Evolutionary conservation across 2,329 filamentous ascomycete genomes (phyloP).

Genomic region (Cladosporium sp.): DNA sequence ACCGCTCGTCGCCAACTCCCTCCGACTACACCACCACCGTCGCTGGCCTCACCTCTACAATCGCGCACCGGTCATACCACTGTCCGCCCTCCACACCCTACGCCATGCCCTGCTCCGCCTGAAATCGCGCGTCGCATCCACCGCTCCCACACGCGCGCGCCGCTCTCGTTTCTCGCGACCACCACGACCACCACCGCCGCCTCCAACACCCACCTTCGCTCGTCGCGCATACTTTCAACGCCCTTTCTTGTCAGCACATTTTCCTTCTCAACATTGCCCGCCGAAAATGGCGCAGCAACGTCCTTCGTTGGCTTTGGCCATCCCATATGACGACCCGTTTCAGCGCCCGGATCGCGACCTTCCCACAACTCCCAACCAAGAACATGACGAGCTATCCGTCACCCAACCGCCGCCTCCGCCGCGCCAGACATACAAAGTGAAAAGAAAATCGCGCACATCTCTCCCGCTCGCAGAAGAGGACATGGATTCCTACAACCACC

Average conservation of each 20-base stretch:
- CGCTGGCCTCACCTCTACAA: background rate
- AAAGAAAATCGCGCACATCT: conserved; percentile 32
- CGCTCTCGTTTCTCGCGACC: conserved; percentile 11
- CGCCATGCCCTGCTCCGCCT: conserved; percentile 8
- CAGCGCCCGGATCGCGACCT: conserved; percentile 43
- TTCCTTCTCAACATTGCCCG: conserved; percentile 18
- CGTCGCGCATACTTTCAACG: background rate
- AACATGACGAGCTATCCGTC: conserved; percentile 20
- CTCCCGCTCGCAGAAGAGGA: conserved; percentile 6
- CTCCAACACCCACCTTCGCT: background rate
- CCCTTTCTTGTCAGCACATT: conserved; percentile 8
- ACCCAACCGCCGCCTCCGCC: conserved; percentile 42
- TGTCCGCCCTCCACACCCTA: background rate
- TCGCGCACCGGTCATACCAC: background rate
- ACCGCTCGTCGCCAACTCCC: background rate
- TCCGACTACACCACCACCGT: background rate
- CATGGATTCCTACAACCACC: conserved; percentile 21
- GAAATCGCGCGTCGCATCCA: conserved; percentile 9
- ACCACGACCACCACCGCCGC: background rate
- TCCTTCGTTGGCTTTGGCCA: conserved; percentile 46
- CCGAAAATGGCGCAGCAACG: conserved; percentile 35
- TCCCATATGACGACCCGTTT: conserved; percentile 44
- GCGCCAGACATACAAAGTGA: conserved; percentile 46
- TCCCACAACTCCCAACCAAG: conserved; percentile 42
- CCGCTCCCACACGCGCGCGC: conserved; percentile 3